These are phyloP conservation scores for Xenoacremonium recifei DNA, from an alignment of 2,329 filamentous ascomycete species.

Conservation along the genomic window DNA sequence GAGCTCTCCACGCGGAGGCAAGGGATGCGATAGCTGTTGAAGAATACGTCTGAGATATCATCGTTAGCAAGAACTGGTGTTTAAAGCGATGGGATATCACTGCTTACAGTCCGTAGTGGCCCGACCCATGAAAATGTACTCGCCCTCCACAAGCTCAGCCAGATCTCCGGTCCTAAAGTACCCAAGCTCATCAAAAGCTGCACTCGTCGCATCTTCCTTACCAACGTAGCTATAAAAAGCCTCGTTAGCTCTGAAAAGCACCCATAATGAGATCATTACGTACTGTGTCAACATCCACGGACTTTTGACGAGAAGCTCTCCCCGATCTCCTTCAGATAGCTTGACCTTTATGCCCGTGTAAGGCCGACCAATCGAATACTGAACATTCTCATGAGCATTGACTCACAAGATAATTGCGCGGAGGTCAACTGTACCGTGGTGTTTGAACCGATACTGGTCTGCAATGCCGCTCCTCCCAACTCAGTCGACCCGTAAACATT, in stretches of 20 bases:
- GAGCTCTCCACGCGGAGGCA: conserved; percentile 14
- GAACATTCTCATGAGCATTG: not conserved
- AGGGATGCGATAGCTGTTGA: conserved; percentile 10
- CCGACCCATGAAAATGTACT: conserved; percentile 19
- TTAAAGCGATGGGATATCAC: too few relatives aligned
- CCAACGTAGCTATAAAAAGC: conserved; percentile 15
- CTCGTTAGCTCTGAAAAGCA: not conserved
- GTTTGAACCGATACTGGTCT: not conserved
- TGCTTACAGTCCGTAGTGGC: conserved; percentile 16
- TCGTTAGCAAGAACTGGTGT: too few relatives aligned
- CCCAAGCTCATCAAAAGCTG: conserved; percentile 75
- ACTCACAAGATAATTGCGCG: too few relatives aligned
- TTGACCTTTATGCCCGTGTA: conserved; percentile 7
- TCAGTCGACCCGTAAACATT: conserved; percentile 3
- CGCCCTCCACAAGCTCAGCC: conserved; percentile 57
- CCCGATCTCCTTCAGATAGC: conserved; percentile 13
- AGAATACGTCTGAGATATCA: conserved; percentile 7
- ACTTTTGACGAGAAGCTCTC: conserved; percentile 17
- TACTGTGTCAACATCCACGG: conserved; percentile 15
- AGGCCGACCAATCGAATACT: conserved; percentile 7
- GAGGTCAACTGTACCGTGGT: not conserved
- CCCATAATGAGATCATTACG: not conserved
- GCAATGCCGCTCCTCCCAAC: conserved; percentile 3
- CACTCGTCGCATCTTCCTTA: conserved; percentile 72
- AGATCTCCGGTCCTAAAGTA: conserved; percentile 95